Conservation (phyloP, 2,329 filamentous ascomycete species). For the Cordyceps cateniannulata region DNA sequence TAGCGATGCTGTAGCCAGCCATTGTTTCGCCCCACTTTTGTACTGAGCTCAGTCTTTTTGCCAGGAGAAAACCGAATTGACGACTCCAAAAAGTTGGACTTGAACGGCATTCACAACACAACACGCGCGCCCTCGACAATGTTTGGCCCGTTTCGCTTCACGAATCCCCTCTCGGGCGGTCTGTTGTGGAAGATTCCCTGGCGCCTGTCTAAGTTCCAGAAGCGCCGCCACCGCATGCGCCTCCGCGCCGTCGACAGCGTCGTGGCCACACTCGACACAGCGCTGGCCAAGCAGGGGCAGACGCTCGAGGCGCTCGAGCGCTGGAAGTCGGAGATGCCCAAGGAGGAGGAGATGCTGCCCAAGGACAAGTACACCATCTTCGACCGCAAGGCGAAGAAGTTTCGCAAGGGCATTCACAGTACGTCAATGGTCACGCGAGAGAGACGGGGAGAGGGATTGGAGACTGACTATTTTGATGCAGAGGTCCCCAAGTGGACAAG, state of each 20-base stretch:
- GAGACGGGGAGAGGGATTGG: not conserved
- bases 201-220: constrained; percentile 88
- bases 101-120: constrained; percentile 19
- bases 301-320: constrained; percentile 71
- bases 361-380: constrained; percentile 98
- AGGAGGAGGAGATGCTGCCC: constrained; percentile 89
- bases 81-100: not conserved
- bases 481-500: constrained; percentile 90
- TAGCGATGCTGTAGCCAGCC: constrained; percentile 12
- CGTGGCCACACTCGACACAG: constrained; percentile 74
- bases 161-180: constrained; percentile 68
- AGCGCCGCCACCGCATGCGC: constrained; percentile 76
- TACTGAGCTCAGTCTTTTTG: not conserved
- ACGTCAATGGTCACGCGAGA: constrained; percentile 30
- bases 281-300: constrained; percentile 66
- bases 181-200: constrained; percentile 97
- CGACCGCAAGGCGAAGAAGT: constrained; percentile 90
- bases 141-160: constrained; percentile 79
- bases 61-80: constrained; percentile 1
- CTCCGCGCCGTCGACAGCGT: constrained; percentile 80
- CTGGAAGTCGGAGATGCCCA: constrained; percentile 96
- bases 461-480: constrained; percentile 28
- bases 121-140: constrained; percentile 43
- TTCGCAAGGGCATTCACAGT: constrained; percentile 98
- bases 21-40: constrained; percentile 19